Evolutionary conservation across 106 monocot species (phyloP).

Genomic region (Dioscorea zingiberensis): DNA sequence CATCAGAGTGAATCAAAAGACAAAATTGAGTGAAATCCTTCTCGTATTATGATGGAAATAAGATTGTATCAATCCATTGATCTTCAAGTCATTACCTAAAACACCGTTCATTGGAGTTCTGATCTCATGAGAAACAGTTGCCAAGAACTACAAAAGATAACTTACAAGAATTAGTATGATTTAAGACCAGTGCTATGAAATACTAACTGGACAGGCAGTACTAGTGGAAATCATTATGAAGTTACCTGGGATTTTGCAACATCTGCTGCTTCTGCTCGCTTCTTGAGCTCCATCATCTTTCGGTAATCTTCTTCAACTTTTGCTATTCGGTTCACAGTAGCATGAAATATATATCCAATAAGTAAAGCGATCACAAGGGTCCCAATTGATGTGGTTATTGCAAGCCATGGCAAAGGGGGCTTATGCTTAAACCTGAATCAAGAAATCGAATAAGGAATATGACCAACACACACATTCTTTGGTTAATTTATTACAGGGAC

Average conservation of each 20-base stretch:
- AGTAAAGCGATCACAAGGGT: conserved; percentile 81
- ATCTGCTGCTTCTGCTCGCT: conserved; percentile 89
- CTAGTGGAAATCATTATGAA: neutral
- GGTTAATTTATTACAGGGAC: neutral
- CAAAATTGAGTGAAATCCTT: too few species aligned
- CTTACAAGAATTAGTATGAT: too few species aligned
- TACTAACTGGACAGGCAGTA: too few species aligned
- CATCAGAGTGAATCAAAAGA: too few species aligned
- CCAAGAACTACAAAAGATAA: conserved; percentile 72
- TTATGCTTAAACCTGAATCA: conserved; percentile 67
- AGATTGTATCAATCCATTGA: neutral
- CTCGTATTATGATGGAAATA: neutral
- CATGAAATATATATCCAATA: conserved; percentile 90
- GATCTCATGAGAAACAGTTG: conserved; percentile 99
- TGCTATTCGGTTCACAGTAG: conserved; percentile 90
- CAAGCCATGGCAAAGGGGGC: conserved; percentile 90
- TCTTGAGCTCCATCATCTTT: conserved; percentile 93
- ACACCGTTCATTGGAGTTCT: conserved; percentile 99
- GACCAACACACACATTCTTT: neutral
- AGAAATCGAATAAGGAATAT: neutral
- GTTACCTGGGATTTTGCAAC: conserved; percentile 95
- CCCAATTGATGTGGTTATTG: conserved; percentile 86
- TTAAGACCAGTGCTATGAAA: too few species aligned
- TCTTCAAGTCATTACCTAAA: conserved; percentile 52
- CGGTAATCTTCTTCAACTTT: conserved; percentile 97